phyloP scores from a whole-genome alignment of 129 eudicot species.

The Pulicaria dysenterica region DNA sequence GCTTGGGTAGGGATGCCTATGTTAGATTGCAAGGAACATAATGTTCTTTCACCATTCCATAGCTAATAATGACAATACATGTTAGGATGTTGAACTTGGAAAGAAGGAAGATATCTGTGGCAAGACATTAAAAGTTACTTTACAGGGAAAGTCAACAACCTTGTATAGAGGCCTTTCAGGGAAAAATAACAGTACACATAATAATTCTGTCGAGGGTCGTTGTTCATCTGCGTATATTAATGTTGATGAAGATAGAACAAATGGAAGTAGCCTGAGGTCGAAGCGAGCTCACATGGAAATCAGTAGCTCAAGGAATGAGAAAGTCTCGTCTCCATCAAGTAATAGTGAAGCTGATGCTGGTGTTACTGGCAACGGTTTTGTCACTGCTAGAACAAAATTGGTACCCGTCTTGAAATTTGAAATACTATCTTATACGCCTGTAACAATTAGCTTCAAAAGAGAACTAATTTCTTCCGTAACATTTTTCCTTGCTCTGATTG shows the following conservation, averaged over 20 bases:
- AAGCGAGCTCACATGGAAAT: constrained; percentile 68
- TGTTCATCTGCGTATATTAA: constrained; percentile 29
- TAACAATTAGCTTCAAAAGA: neutral
- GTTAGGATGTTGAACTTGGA: constrained; percentile 51
- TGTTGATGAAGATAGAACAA: constrained; percentile 57
- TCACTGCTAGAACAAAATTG: constrained; percentile 94
- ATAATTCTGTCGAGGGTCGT: constrained; percentile 38
- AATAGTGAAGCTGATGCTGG: constrained; percentile 56
- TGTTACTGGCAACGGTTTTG: constrained; percentile 73
- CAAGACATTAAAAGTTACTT: constrained; percentile 48
- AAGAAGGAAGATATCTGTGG: constrained; percentile 40
- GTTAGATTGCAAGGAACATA: constrained; percentile 16
- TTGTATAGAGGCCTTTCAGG: constrained; percentile 50
- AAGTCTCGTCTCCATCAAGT: constrained; percentile 55
- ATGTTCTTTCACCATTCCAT: constrained; percentile 2
- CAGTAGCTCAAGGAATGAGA: constrained; percentile 66
- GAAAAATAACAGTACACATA: constrained; percentile 32
- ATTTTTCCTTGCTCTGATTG: constrained; percentile 2
- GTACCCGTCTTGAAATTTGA: constrained; percentile 41
- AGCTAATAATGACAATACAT: constrained; percentile 28
- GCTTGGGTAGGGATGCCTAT: neutral
- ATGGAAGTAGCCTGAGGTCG: constrained; percentile 47
- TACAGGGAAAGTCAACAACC: constrained; percentile 56
- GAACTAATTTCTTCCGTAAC: neutral
- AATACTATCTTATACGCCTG: constrained; percentile 10